Evolutionary conservation across 352 stramenopile species (phyloP).

Genomic region (Phytopythium litorale): DNA sequence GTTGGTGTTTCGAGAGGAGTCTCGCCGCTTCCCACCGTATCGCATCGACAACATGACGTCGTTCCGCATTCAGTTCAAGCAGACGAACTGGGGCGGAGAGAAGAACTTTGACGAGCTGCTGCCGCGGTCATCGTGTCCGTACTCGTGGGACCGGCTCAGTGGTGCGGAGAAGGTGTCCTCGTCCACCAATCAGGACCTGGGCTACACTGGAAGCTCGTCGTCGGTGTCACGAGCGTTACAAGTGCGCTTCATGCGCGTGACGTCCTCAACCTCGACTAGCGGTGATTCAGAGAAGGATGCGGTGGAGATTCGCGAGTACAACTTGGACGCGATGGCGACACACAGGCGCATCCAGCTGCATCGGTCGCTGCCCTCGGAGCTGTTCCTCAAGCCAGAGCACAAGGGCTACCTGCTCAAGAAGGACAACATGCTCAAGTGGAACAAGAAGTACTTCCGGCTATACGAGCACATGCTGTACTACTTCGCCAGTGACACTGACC

Average conservation of each 20-base stretch:
- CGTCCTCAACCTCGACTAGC: slow-evolving; percentile 54
- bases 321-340: slow-evolving; percentile 83
- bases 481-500: slow-evolving; percentile 80
- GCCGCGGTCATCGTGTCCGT: slow-evolving; percentile 70
- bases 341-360: slow-evolving; percentile 80
- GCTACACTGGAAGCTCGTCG: slow-evolving; percentile 50
- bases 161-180: slow-evolving; percentile 57
- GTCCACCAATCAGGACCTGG: slow-evolving; percentile 59
- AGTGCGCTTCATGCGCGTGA: slow-evolving; percentile 88
- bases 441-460: slow-evolving; percentile 85
- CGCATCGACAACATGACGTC: slow-evolving; percentile 91
- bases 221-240: slow-evolving; percentile 62
- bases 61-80: slow-evolving; percentile 85
- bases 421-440: slow-evolving; percentile 89
- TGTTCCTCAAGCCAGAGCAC: slow-evolving; percentile 76
- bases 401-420: slow-evolving; percentile 85
- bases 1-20: slow-evolving; percentile 83
- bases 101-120: slow-evolving; percentile 75
- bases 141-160: slow-evolving; percentile 85
- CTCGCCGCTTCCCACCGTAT: slow-evolving; percentile 83
- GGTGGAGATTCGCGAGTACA: slow-evolving; percentile 85
- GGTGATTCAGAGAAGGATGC: slow-evolving; percentile 70
- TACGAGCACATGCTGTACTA: slow-evolving; percentile 90
- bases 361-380: slow-evolving; percentile 69
- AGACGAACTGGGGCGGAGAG: slow-evolving; percentile 68